Evolutionary conservation across 2,329 filamentous ascomycete genomes (phyloP), one percentile per base, ranked within the genome.

Genomic region (Xylariaceae sp.): DNA sequence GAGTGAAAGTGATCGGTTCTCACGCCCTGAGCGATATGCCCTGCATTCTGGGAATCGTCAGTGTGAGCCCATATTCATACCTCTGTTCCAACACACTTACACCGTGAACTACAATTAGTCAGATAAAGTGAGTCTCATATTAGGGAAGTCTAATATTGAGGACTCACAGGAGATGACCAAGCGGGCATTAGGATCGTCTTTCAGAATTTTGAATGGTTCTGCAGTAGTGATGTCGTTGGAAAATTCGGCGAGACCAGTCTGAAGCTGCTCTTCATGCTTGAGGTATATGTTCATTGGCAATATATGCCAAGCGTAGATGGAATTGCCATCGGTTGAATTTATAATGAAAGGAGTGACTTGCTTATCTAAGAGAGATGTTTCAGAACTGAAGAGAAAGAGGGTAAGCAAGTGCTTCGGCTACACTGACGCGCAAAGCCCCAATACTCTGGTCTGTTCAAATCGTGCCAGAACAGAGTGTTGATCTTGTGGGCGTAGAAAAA

Each of bases 321-420:
- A 83, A 69, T 92, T 86, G 38, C 84, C 83, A 67, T 97, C 92
- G 1, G 83, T 75, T 0, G 90, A 94, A 4, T 72, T 73, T 36
- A 97, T 72, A 44, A 82, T 84, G 68, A 97, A 97, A 0, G 93
- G 89, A 6, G 90, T 91, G 2, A 96, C 88, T 72, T 97, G 93
- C 61, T 91, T 90, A 66, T 84, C 89, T 93, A 34, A 44, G 22
- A 45, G 16, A 18, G 16, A 42, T 39, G 22, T 7, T 28, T 28
- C 22, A 28, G 22, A 5, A 28, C 22, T 28, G 22, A 28, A 28
- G 22, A 28, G 22, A 28, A 7, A 28, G 22, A 28, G 22, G 22
- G 22, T 7, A 28, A 28, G 22, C 22, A 28, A 28, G 22, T 28
- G 22, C 22, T 28, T 28, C 22, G 22, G 7, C 22, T 28, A 28